Conservation (phyloP, 805 yeast genomes). For the Wickerhamomyces hampshirensis region DNA sequence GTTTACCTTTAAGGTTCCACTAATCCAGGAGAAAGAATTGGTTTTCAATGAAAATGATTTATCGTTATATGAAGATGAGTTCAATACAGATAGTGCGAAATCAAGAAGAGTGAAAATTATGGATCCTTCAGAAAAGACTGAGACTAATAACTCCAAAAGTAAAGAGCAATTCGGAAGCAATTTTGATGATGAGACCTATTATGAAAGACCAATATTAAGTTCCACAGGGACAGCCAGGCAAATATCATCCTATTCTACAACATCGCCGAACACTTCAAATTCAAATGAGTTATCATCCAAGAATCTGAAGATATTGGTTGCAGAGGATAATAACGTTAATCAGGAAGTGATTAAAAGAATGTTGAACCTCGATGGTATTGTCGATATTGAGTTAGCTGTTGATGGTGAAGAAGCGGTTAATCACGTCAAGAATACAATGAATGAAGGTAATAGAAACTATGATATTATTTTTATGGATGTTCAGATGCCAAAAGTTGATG, state of each 20-base stretch:
- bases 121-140: slow-evolving; percentile 17
- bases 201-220: slow-evolving; percentile 30
- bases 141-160: background rate
- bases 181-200: slow-evolving; percentile 4
- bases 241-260: slow-evolving; percentile 16
- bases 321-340: slow-evolving; percentile 91
- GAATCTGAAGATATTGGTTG: slow-evolving; percentile 61
- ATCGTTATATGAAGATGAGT: slow-evolving; percentile 60
- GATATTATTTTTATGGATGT: slow-evolving; percentile 94
- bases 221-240: slow-evolving; percentile 36
- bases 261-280: background rate
- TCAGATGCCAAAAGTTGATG: slow-evolving; percentile 95
- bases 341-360: slow-evolving; percentile 91
- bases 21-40: slow-evolving; percentile 46
- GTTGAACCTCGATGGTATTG: slow-evolving; percentile 79
- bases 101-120: slow-evolving; percentile 40
- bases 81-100: slow-evolving; percentile 48
- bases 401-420: slow-evolving; percentile 90
- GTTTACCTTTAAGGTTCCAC: slow-evolving; percentile 75
- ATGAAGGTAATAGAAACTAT: slow-evolving; percentile 33
- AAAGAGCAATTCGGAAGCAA: background rate
- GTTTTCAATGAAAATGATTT: slow-evolving; percentile 27
- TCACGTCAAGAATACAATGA: slow-evolving; percentile 36
- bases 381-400: slow-evolving; percentile 68
- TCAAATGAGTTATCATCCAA: background rate